These are phyloP conservation scores for Chlorencoelia australis DNA, from an alignment of 2,329 filamentous ascomycete species.

Conservation along the genomic window DNA sequence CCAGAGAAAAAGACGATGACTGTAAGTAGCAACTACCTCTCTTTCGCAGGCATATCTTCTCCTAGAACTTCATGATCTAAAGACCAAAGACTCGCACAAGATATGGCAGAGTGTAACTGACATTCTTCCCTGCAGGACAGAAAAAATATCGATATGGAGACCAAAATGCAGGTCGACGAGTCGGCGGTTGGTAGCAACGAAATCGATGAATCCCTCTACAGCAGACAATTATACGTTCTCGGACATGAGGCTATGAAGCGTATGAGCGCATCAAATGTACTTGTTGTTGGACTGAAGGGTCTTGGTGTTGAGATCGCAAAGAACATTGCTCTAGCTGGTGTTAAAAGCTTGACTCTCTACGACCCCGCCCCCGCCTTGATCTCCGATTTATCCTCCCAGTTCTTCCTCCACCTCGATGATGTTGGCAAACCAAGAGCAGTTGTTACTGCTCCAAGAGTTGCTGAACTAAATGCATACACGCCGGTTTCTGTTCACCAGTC, in stretches of 20 bases:
- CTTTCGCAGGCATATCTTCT: constrained; percentile 4
- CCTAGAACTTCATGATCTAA: constrained; percentile 1
- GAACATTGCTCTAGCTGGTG: constrained; percentile 94
- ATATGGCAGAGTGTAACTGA: constrained; percentile 1
- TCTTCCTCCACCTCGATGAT: constrained; percentile 83
- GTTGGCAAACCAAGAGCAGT: constrained; percentile 85
- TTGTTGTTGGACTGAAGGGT: constrained; percentile 84
- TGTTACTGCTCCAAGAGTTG: constrained; percentile 78
- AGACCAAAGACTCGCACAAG: background rate
- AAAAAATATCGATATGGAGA: constrained; percentile 52
- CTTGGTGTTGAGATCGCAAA: constrained; percentile 97
- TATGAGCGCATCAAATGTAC: constrained; percentile 92
- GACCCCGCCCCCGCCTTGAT: constrained; percentile 79
- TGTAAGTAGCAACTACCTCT: constrained; percentile 35
- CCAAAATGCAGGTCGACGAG: constrained; percentile 56
- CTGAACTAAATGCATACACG: constrained; percentile 93
- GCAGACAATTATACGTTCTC: constrained; percentile 61
- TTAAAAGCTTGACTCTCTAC: constrained; percentile 91
- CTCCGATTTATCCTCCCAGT: constrained; percentile 89
- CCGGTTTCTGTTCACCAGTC: constrained; percentile 71
- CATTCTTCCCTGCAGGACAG: constrained; percentile 28
- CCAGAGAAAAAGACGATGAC: constrained; percentile 51
- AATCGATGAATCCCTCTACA: constrained; percentile 67
- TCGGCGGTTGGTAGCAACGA: constrained; percentile 44
- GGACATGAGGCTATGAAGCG: constrained; percentile 91